Evolutionary conservation across 805 yeast genomes (phyloP).

Genomic region (Sugiyamaella lignohabitans): DNA sequence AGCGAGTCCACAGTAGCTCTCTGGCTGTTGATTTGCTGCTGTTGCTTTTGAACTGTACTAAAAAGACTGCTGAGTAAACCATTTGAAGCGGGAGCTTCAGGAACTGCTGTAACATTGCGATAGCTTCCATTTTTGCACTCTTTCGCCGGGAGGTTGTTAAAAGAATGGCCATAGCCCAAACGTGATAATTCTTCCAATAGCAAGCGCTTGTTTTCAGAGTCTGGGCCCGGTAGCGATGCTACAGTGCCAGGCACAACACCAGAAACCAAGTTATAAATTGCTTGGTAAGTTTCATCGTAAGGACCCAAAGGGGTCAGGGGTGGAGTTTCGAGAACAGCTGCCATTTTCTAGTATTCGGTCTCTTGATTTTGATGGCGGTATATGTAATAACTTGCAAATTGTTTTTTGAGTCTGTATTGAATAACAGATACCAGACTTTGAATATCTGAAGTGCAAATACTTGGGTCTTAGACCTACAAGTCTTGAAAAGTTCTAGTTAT

Average conservation of each 20-base stretch:
- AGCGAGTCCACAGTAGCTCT: constrained; percentile 30
- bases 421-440: too few species aligned
- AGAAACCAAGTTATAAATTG: constrained; percentile 16
- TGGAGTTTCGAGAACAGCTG: constrained; percentile 10
- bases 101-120: background rate
- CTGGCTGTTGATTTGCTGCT: constrained; percentile 31
- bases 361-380: too few species aligned
- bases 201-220: constrained; percentile 18
- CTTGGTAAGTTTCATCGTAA: constrained; percentile 22
- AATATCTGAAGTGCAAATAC: too few species aligned
- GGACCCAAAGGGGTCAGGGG: constrained; percentile 15
- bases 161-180: background rate
- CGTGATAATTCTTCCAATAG: background rate
- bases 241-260: background rate
- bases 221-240: constrained; percentile 18
- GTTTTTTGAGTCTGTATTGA: too few species aligned
- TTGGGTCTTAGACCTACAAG: too few species aligned
- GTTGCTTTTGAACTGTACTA: constrained; percentile 31
- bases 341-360: constrained; percentile 10
- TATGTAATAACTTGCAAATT: too few species aligned
- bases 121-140: too few species aligned
- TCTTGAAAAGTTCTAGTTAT: too few species aligned
- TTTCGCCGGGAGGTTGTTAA: too few species aligned
- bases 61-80: constrained; percentile 18
- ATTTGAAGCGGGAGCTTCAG: background rate